phyloP scores from a whole-genome alignment of 202 grass and related monocot genomes.

The Setaria italica region DNA sequence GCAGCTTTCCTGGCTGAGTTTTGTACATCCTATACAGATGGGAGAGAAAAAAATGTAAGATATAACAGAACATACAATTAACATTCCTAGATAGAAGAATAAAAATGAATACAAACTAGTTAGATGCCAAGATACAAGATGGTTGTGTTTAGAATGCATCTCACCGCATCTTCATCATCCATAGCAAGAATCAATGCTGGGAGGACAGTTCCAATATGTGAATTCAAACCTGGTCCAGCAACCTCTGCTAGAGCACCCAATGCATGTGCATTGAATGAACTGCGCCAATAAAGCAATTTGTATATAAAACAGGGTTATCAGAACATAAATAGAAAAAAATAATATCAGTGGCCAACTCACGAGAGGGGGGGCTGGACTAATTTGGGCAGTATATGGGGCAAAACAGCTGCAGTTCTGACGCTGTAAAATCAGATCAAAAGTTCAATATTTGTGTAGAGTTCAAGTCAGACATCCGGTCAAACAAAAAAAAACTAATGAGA shows the following conservation, averaged over 20 bases:
- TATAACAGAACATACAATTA: neutral
- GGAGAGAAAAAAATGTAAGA: conserved; percentile 33
- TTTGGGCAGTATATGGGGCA: conserved; percentile 99
- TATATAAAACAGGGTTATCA: conserved; percentile 42
- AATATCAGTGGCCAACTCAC: conserved; percentile 61
- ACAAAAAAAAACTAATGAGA: conserved; percentile 32
- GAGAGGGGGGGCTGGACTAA: conserved; percentile 90
- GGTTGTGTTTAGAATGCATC: conserved; percentile 29
- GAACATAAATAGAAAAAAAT: conserved; percentile 15
- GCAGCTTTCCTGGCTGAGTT: conserved; percentile 88
- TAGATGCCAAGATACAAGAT: conserved; percentile 30
- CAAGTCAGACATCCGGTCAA: conserved; percentile 20
- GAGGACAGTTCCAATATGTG: conserved; percentile 91
- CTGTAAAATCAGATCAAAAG: conserved; percentile 59
- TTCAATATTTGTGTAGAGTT: conserved; percentile 40
- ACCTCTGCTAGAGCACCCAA: conserved; percentile 96
- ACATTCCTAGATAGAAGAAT: neutral
- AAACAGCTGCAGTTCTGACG: conserved; percentile 88
- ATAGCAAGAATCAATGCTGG: conserved; percentile 88
- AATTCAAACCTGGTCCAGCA: conserved; percentile 88
- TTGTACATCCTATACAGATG: conserved; percentile 74
- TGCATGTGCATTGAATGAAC: conserved; percentile 98
- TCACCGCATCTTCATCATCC: conserved; percentile 75
- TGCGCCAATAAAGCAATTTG: conserved; percentile 56
- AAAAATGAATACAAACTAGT: conserved; percentile 22